Base-by-base conservation (phyloP, 805 yeast genomes). In the Wickerhamiella allomyrinae region DNA sequence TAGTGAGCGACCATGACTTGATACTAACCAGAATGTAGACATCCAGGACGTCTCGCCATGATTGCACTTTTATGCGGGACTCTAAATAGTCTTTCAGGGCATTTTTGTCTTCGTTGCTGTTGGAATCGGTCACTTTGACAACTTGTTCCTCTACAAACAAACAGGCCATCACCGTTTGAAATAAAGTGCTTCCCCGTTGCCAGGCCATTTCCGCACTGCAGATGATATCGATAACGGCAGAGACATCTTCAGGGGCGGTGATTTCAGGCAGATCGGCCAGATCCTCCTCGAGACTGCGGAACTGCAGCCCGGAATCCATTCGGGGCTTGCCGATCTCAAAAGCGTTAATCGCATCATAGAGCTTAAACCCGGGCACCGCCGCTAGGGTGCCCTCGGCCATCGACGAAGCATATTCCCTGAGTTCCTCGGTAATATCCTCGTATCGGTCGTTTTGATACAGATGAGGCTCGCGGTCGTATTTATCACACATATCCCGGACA, bases 321-420 rank as follows among this genome's bases (percentile, higher is more conserved):
- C 72, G 74, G 9, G 68, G 65, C 55, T 84, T 84, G 43, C 76
- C 68, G 11, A 65, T 56, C 51, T 87, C 97, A 46, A 85, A 63
- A 0, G 97, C 94, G 49, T 87, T 77, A 1, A 95, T 82, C 0
- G 95, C 93, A 51, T 84, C 85, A 47, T 79, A 66, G 37, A 89
- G 66, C 42, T 76, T 73, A 60, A 85, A 84, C 21, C 61, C 61
- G 0, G 74, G 69, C 8, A 72, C 67, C 50, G 75, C 75, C 4
- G 73, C 72, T 15, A 89, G 75, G 38, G 70, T 66, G 24, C 77
- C 78, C 29, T 71, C 69, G 14, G 58, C 54, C 29, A 78, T 31
- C 20, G 43, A 37, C 5, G 34, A n/a, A 19, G 59, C 55, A 13
- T 34, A 37, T 6, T 34, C 25, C 15, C 14, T 37, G 35, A 60